These are phyloP conservation scores for Effrenium voratum DNA, from an alignment of 73 alveolate genomes.

Conservation along the genomic window DNA sequence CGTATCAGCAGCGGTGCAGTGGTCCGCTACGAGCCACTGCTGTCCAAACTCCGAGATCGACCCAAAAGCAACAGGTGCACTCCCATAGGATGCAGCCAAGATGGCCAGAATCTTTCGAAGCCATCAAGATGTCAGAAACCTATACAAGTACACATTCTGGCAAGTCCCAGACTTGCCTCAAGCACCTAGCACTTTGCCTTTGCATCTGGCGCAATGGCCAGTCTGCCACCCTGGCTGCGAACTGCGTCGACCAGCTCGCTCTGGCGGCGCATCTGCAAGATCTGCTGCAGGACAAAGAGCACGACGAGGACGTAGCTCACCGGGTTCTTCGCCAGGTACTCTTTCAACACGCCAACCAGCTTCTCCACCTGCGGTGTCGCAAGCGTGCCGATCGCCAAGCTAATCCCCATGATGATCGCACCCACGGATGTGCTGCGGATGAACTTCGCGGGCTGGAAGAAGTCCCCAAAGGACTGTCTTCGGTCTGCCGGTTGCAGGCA, in stretches of 20 bases:
- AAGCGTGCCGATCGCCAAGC: conserved; percentile 62
- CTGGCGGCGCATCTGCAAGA: conserved; percentile 67
- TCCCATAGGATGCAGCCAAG: too few relatives aligned
- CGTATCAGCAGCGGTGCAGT: not conserved
- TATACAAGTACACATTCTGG: too few relatives aligned
- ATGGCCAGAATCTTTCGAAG: too few relatives aligned
- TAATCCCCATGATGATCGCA: conserved; percentile 86
- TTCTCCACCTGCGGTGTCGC: conserved; percentile 75
- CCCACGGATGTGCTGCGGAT: conserved; percentile 87
- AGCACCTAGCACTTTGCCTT: conserved; percentile 61
- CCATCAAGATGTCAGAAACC: too few relatives aligned
- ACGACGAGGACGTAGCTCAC: conserved; percentile 53
- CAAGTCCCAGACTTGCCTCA: too few relatives aligned
- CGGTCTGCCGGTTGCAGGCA: conserved; percentile 81
- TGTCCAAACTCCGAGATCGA: too few relatives aligned
- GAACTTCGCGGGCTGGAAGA: conserved; percentile 89
- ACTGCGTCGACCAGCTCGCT: conserved; percentile 10
- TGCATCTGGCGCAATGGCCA: conserved; percentile 38
- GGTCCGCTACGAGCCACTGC: too few relatives aligned
- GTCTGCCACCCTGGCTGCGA: conserved; percentile 6
- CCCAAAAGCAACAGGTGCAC: too few relatives aligned
- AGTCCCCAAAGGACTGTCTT: conserved; percentile 58
- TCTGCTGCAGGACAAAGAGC: conserved; percentile 62
- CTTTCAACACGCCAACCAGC: conserved; percentile 39
- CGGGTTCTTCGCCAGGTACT: conserved; percentile 67